Percentiles rank a stretch among this genome's conserved stretches.
These are phyloP conservation scores for Rosa chinensis DNA, from an alignment of 306 rosid genomes.

Conservation along the genomic window DNA sequence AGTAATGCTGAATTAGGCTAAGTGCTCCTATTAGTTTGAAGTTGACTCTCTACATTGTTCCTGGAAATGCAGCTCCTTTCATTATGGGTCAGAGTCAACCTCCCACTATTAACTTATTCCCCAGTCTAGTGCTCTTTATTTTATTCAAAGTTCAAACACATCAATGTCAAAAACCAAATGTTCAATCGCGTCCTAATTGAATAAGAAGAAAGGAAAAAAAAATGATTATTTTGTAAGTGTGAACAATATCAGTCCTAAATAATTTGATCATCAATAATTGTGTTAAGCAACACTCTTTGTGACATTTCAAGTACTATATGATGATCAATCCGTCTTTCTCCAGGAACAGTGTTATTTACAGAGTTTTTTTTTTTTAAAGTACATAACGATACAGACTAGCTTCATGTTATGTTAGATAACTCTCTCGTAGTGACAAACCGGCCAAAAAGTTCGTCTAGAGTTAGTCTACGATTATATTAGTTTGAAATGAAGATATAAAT, in stretches of 20 bases:
- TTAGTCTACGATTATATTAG: neutral
- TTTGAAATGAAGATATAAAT: neutral
- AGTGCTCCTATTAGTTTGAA: constrained; percentile 27
- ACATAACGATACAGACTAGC: neutral
- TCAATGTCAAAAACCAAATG: neutral
- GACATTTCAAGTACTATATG: neutral
- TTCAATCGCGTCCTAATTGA: neutral
- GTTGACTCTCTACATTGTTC: constrained; percentile 28
- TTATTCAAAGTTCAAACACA: neutral
- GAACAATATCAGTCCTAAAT: neutral
- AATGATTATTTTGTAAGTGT: neutral
- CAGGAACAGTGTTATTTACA: neutral
- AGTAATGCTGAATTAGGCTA: neutral
- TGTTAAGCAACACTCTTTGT: neutral
- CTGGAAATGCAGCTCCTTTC: constrained; percentile 23
- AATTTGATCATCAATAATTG: neutral
- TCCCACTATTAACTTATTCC: constrained; percentile 43
- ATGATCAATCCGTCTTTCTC: neutral
- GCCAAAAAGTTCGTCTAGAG: neutral
- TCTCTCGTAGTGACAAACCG: no score
- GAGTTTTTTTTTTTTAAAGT: no score
- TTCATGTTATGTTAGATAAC: neutral
- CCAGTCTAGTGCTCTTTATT: constrained; percentile 16
- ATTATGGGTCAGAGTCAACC: constrained; percentile 38
- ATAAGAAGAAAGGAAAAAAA: neutral